phyloP scores from a whole-genome alignment of 352 stramenopile species.

The Plasmopara viticola region DNA sequence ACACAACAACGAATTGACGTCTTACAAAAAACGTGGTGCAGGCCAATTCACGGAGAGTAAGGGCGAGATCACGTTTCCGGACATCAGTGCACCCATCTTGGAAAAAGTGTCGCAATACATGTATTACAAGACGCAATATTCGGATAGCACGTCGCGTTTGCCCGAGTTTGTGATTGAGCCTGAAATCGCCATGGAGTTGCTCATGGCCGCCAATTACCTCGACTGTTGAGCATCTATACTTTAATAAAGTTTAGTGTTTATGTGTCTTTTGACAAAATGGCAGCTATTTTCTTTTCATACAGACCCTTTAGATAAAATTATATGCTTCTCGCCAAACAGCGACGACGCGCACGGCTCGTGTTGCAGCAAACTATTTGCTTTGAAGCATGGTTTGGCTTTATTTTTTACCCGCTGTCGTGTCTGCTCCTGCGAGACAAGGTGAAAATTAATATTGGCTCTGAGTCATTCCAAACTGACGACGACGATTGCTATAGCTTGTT shows the following conservation, averaged over 20 bases:
- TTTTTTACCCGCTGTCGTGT: constrained; percentile 58
- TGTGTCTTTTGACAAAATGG: constrained; percentile 2
- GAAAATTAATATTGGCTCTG: background rate
- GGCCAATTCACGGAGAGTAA: constrained; percentile 90
- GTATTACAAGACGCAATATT: constrained; percentile 97
- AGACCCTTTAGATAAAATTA: constrained; percentile 11
- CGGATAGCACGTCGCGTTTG: constrained; percentile 90
- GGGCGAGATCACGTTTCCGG: constrained; percentile 96
- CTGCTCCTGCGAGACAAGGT: constrained; percentile 64
- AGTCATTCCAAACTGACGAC: background rate
- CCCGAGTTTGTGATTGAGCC: constrained; percentile 98
- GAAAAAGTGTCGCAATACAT: constrained; percentile 98
- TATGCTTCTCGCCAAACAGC: constrained; percentile 34
- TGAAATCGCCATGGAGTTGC: constrained; percentile 94
- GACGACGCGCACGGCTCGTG: constrained; percentile 34
- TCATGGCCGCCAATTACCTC: constrained; percentile 98
- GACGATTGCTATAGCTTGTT: constrained; percentile 18
- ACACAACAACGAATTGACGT: background rate
- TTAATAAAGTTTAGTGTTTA: constrained; percentile 20
- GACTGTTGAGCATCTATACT: constrained; percentile 44
- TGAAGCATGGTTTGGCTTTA: constrained; percentile 42
- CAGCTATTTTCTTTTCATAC: constrained; percentile 12
- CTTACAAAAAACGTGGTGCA: constrained; percentile 14
- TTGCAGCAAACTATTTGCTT: constrained; percentile 59
- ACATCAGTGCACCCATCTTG: constrained; percentile 93